A percentile compares a stretch with the other conserved stretches of the same genome.
These are phyloP conservation scores for Aegilops sharonensis DNA, from an alignment of 176 grass and related monocot species.

Conservation along the genomic window DNA sequence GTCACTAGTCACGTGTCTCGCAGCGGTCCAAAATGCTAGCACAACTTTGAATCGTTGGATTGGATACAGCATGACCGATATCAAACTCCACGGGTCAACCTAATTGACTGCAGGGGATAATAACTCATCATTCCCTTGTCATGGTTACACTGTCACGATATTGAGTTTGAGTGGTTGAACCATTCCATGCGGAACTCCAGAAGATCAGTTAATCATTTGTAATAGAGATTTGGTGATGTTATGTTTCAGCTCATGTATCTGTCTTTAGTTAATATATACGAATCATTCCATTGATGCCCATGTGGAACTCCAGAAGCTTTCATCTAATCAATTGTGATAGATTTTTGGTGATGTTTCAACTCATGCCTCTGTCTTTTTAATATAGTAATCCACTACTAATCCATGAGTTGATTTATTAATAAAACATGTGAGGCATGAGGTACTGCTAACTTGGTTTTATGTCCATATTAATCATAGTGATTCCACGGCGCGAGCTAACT, in stretches of 20 bases:
- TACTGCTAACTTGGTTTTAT: neutral
- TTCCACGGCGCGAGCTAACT: too few species aligned
- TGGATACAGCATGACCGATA: neutral
- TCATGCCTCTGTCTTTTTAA: neutral
- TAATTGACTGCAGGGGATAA: neutral
- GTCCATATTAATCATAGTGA: neutral
- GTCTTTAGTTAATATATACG: neutral
- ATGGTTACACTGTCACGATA: neutral
- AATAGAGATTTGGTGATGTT: neutral
- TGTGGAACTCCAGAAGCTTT: neutral
- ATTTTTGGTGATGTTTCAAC: neutral
- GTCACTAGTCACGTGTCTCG: neutral
- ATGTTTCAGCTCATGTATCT: neutral
- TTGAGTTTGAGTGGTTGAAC: neutral
- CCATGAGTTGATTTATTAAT: neutral
- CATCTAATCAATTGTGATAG: neutral
- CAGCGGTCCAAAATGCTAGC: neutral
- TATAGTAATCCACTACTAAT: neutral
- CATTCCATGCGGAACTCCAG: neutral
- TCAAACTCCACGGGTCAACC: neutral
- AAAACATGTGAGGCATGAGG: slow-evolving; percentile 1
- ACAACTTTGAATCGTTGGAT: neutral
- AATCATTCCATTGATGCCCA: neutral
- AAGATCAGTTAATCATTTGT: neutral
- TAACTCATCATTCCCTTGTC: neutral